These are phyloP conservation scores for Suillus clintonianus DNA, from an alignment of 768 basidiomycete species.

Conservation along the genomic window DNA sequence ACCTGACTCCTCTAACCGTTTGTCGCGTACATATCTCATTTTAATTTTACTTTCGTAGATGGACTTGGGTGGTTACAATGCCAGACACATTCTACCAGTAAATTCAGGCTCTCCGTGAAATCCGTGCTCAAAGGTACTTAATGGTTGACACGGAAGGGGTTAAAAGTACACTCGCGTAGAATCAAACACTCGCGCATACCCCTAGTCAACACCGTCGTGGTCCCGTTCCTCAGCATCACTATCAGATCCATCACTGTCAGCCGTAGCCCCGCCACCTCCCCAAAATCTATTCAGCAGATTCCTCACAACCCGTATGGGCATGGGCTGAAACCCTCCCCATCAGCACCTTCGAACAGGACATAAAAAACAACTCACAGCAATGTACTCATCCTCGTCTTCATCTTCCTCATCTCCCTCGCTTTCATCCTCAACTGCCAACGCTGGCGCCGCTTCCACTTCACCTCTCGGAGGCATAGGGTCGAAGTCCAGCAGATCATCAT, in stretches of 20 bases:
- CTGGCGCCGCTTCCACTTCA: conserved; percentile 13
- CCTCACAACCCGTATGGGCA: conserved; percentile 59
- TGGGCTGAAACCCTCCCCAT: conserved; percentile 40
- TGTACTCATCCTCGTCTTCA: conserved; percentile 45
- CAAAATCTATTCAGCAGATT: conserved; percentile 64
- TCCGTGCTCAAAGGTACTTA: no score
- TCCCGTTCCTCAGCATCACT: conserved; percentile 3
- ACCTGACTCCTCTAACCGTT: no score
- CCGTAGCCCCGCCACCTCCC: conserved; percentile 39
- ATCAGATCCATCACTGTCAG: conserved; percentile 15
- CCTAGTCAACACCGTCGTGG: conserved; percentile 3
- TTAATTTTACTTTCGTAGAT: no score
- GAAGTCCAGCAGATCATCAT: conserved; percentile 10
- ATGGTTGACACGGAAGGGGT: background rate
- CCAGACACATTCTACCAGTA: background rate
- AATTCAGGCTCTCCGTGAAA: no score
- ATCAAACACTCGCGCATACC: no score
- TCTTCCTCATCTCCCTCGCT: conserved; percentile 44
- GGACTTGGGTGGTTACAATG: background rate
- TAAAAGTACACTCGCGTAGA: background rate
- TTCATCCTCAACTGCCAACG: conserved; percentile 26
- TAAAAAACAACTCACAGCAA: conserved; percentile 44
- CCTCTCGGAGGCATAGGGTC: background rate
- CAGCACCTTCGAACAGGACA: background rate
- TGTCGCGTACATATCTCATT: no score